Conservation (phyloP, 805 yeast species). For the Metahyphopichia silvanorum region DNA sequence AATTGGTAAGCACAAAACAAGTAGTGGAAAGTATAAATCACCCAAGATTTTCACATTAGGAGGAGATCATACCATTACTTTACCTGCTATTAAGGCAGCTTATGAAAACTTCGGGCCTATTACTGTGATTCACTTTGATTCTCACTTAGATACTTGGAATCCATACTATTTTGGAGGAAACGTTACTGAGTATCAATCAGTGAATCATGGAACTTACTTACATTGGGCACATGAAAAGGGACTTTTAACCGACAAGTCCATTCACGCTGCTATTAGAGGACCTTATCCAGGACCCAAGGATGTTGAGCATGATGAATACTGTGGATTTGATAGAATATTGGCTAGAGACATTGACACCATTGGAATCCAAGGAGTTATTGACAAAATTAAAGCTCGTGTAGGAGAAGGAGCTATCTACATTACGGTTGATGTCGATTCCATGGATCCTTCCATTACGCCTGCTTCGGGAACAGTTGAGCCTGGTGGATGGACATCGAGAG, state of each 20-base stretch:
- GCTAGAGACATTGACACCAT: slow-evolving; percentile 9
- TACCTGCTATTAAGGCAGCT: slow-evolving; percentile 9
- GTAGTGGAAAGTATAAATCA: slow-evolving; percentile 5
- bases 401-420: slow-evolving; percentile 7
- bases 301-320: slow-evolving; percentile 7
- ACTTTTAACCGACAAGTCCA: slow-evolving; percentile 6
- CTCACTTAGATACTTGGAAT: slow-evolving; percentile 9
- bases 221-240: slow-evolving; percentile 11
- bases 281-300: slow-evolving; percentile 8
- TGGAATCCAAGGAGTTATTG: slow-evolving; percentile 8
- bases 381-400: slow-evolving; percentile 7
- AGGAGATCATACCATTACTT: slow-evolving; percentile 11
- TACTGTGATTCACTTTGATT: slow-evolving; percentile 10
- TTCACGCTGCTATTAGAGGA: slow-evolving; percentile 10
- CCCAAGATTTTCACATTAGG: slow-evolving; percentile 11
- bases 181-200: slow-evolving; percentile 10
- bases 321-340: slow-evolving; percentile 9
- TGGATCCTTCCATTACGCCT: slow-evolving; percentile 8
- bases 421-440: slow-evolving; percentile 8
- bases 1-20: slow-evolving; percentile 37
- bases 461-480: slow-evolving; percentile 10
- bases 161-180: slow-evolving; percentile 8
- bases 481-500: slow-evolving; percentile 9
- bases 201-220: slow-evolving; percentile 10
- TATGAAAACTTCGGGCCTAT: slow-evolving; percentile 10